A percentile compares a stretch with the other conserved stretches of the same genome.
Conservation (phyloP, 495 filamentous ascomycete species). For the Hypoxylon cercidicola region DNA sequence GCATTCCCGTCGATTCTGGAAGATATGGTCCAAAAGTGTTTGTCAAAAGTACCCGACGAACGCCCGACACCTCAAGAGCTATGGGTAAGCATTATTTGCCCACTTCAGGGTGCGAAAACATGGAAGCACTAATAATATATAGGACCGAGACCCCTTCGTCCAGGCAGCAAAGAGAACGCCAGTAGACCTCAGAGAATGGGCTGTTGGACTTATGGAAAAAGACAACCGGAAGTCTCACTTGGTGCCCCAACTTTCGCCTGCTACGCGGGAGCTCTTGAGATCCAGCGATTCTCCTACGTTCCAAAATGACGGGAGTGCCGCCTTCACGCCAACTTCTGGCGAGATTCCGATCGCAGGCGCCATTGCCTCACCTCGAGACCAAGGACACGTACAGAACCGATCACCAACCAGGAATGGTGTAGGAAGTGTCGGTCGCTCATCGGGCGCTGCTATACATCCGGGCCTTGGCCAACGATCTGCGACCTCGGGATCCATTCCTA, state of each 20-base stretch:
- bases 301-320: slow-evolving; percentile 46
- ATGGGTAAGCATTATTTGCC: slow-evolving; percentile 59
- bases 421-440: slow-evolving; percentile 54
- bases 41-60: slow-evolving; percentile 86
- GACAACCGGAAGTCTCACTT: slow-evolving; percentile 94
- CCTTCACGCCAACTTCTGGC: slow-evolving; percentile 69
- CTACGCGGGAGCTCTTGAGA: slow-evolving; percentile 66
- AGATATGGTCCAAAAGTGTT: slow-evolving; percentile 95
- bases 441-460: slow-evolving; percentile 59
- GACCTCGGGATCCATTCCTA: slow-evolving; percentile 57
- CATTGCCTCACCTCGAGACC: slow-evolving; percentile 56
- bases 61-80: slow-evolving; percentile 93
- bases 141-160: slow-evolving; percentile 93
- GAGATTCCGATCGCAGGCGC: slow-evolving; percentile 72
- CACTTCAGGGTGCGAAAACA: not conserved
- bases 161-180: slow-evolving; percentile 94
- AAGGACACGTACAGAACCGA: slow-evolving; percentile 52
- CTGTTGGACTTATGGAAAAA: slow-evolving; percentile 86
- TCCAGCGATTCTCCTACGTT: slow-evolving; percentile 62
- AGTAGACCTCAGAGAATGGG: slow-evolving; percentile 90
- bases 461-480: slow-evolving; percentile 60
- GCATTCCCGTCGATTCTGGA: slow-evolving; percentile 95
- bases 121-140: slow-evolving; percentile 31
- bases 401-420: slow-evolving; percentile 55
- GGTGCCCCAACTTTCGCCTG: slow-evolving; percentile 70